A percentile compares a stretch with the other conserved stretches of the same genome.
These are phyloP conservation scores for Leucocoprinus leucothites DNA, from an alignment of 768 basidiomycete genomes.

Conservation along the genomic window DNA sequence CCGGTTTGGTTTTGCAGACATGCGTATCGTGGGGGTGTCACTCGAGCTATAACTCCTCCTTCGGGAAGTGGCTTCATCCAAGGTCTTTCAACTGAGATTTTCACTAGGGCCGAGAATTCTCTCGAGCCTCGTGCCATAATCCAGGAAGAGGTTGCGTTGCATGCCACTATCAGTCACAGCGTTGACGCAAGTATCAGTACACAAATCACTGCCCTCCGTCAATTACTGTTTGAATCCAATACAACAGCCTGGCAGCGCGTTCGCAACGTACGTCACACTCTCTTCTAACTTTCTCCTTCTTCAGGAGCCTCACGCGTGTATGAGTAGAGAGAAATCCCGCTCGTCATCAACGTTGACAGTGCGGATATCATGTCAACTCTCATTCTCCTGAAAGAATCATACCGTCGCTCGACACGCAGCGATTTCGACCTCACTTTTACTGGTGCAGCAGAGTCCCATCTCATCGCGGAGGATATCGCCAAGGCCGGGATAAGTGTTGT, in stretches of 20 bases:
- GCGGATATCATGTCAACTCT: slow-evolving; percentile 77
- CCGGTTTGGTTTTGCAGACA: slow-evolving; percentile 40
- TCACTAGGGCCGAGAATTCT: slow-evolving; percentile 52
- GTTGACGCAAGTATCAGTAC: slow-evolving; percentile 54
- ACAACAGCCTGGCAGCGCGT: slow-evolving; percentile 34
- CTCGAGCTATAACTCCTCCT: slow-evolving; percentile 63
- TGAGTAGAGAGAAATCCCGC: slow-evolving; percentile 49
- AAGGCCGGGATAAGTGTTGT: slow-evolving; percentile 69
- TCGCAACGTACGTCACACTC: slow-evolving; percentile 18
- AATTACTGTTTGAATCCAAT: slow-evolving; percentile 34
- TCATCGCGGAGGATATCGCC: slow-evolving; percentile 62
- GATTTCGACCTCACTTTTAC: slow-evolving; percentile 47
- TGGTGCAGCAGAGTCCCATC: no score
- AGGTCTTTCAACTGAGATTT: slow-evolving; percentile 64
- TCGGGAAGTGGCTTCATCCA: slow-evolving; percentile 49
- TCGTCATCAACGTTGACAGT: slow-evolving; percentile 66
- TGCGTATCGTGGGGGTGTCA: slow-evolving; percentile 75
- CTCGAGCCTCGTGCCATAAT: slow-evolving; percentile 64
- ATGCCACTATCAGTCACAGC: slow-evolving; percentile 42
- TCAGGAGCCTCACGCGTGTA: slow-evolving; percentile 15
- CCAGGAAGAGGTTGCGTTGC: slow-evolving; percentile 63
- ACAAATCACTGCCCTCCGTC: slow-evolving; percentile 55
- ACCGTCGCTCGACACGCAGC: slow-evolving; percentile 33
- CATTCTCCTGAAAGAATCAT: slow-evolving; percentile 54
- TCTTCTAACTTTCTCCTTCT: no score